Evolutionary conservation across 1,139 yeast genomes (phyloP), one percentile per base, ranked within the genome.

Genomic region (Pichia sp.): DNA sequence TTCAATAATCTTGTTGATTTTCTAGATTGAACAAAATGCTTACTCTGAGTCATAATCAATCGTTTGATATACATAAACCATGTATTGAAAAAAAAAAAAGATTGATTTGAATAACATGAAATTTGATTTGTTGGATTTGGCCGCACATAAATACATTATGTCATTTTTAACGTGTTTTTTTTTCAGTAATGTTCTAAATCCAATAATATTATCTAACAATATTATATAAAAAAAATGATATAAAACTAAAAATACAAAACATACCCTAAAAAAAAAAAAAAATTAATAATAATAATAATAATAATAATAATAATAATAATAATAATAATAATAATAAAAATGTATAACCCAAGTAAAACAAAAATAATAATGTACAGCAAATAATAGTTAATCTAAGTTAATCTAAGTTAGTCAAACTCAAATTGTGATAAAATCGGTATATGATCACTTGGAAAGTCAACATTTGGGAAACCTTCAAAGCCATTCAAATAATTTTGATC

Each of bases 371-470:
- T 36, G 16, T 19, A 36, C 41, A 36, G 11, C 8, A 36, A 19
- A 22, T 9, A 39, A 11, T 11, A 19, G 10, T 18, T 38, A 22
- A 19, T 16, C 25, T 28, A 11, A 31, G 16, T 8, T 5, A 36
- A 11, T 9, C 10, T 18, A 7, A 22, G 30, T 30, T 42, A 49
- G 3, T 53, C 45, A n/a, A 58, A 45, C 43, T 60, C 60, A 47
- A 65, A 58, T 42, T 63, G 61, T 7, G 67, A 61, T 31, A 70
- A 62, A 33, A 73, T 66, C 5, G 76, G 76, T 11, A 73, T 68
- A 56, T 73, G 77, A 57, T 66, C 79, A 45, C 77, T 73, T 9
- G 79, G 78, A 53, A 72, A 74, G 10, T 72, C 72, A 5, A 58
- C 56, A 53, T 73, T 72, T 1, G 79, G 79, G 53, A 74, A 73